These are phyloP conservation scores for Fusarium robinianum DNA, from an alignment of 2,329 filamentous ascomycete species.

Conservation along the genomic window DNA sequence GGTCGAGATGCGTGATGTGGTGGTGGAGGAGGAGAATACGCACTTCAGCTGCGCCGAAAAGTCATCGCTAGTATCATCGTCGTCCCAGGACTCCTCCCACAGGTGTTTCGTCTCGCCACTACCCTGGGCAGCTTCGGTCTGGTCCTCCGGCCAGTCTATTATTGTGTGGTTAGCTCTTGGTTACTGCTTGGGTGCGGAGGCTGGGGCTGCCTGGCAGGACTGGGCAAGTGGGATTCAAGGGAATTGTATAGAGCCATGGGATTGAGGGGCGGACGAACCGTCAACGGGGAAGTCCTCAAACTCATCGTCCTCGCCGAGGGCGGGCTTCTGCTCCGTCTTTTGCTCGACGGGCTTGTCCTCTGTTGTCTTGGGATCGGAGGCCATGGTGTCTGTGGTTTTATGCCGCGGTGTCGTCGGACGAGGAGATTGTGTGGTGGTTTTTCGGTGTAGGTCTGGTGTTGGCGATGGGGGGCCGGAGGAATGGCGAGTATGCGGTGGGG, in stretches of 20 bases:
- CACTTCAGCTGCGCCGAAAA: constrained; percentile 95
- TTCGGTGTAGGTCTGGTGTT: not conserved
- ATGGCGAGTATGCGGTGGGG: not conserved
- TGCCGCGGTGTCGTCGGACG: too few relatives aligned
- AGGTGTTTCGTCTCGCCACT: constrained; percentile 74
- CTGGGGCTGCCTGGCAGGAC: not conserved
- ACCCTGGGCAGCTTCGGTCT: constrained; percentile 77
- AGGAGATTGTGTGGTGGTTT: not conserved
- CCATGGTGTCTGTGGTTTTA: constrained; percentile 20
- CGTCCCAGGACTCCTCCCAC: constrained; percentile 99
- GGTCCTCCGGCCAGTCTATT: constrained; percentile 91
- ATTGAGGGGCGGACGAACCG: constrained; percentile 58
- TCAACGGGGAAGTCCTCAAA: constrained; percentile 99
- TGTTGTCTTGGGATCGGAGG: constrained; percentile 35
- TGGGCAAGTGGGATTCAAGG: not conserved
- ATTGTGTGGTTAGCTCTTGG: constrained; percentile 1
- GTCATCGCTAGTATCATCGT: constrained; percentile 95
- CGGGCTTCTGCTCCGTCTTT: constrained; percentile 46
- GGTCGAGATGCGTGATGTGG: too few relatives aligned
- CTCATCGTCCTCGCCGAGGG: constrained; percentile 96
- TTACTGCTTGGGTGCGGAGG: not conserved
- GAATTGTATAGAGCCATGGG: too few relatives aligned
- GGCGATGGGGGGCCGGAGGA: not conserved
- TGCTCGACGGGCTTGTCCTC: constrained; percentile 34
- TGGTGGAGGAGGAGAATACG: constrained; percentile 41